These are phyloP conservation scores for Arthrobotrys sphaeroides DNA, from an alignment of 2,329 filamentous ascomycete genomes.

Conservation along the genomic window DNA sequence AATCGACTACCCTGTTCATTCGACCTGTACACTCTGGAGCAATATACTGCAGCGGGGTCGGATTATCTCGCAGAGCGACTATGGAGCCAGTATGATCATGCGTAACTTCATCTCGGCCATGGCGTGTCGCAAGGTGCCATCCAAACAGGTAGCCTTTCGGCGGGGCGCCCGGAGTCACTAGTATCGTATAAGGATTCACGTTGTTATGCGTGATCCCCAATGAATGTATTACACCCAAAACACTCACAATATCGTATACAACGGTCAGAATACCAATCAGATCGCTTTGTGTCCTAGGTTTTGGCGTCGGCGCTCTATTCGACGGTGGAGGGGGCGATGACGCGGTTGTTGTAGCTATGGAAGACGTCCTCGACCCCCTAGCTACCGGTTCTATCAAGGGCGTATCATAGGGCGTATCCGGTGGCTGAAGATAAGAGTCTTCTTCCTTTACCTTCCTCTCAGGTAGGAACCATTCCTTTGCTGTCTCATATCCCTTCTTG, in stretches of 20 bases:
- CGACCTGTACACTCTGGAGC: slow-evolving; percentile 58
- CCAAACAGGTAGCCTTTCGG: slow-evolving; percentile 56
- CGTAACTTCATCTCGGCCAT: slow-evolving; percentile 57
- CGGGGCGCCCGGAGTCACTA: slow-evolving; percentile 51
- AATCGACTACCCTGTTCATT: slow-evolving; percentile 58
- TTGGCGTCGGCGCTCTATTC: slow-evolving; percentile 53
- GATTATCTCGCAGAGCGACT: slow-evolving; percentile 57
- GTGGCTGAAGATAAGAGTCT: slow-evolving; percentile 4
- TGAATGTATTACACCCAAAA: slow-evolving; percentile 56
- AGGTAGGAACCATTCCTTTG: slow-evolving; percentile 57
- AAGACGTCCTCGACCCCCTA: slow-evolving; percentile 33
- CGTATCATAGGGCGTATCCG: slow-evolving; percentile 15
- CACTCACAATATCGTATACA: slow-evolving; percentile 57
- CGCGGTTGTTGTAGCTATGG: slow-evolving; percentile 23
- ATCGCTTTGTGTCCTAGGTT: slow-evolving; percentile 57
- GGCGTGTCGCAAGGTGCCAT: slow-evolving; percentile 58
- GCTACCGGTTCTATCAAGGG: slow-evolving; percentile 29
- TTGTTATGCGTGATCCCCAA: slow-evolving; percentile 58
- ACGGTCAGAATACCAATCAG: slow-evolving; percentile 57
- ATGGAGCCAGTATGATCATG: slow-evolving; percentile 54
- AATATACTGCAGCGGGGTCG: slow-evolving; percentile 58
- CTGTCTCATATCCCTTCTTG: slow-evolving; percentile 54
- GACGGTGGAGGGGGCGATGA: slow-evolving; percentile 37
- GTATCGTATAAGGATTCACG: slow-evolving; percentile 57
- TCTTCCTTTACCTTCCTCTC: slow-evolving; percentile 54